Evolutionary conservation across 768 basidiomycete genomes (phyloP), one percentile per base, ranked within the genome.

Genomic region (Suillus bovinus): DNA sequence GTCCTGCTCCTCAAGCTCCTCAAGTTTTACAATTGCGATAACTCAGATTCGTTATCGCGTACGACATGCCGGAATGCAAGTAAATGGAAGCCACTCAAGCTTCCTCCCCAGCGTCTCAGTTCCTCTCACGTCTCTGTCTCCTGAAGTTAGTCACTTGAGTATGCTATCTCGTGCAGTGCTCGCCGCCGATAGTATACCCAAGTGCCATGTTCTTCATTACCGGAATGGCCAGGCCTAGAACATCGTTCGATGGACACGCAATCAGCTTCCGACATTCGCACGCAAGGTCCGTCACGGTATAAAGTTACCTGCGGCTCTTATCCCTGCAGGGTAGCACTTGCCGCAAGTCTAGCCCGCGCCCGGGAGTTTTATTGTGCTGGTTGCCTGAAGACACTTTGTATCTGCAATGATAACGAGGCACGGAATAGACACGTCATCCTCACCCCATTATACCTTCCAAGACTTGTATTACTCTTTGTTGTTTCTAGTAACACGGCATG

Each of bases 401-500:
- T 50, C 29, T n/a, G 33, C 20, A 49, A 29, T 17, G 22, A 22
- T 47, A 7, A 17, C 49, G 4, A 17, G 27, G 27, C 16, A 49
- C 47, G 6, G 27, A 50, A 20, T 17, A 10, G 27, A 50, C 29
- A 29, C 9, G 20, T 42, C 33, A 4, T 13, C 20, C 10, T 65
- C 38, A 58, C 33, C 64, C 78, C 63, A 81, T 64, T 64, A 86
- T 71, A 59, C 83, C 86, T 71, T 84, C 86, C 54, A 92, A 71
- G 49, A 93, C 86, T 60, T 87, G 84, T 52, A 89, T 77, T n/a
- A 94, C 79, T 64, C 81, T 80, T 64, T 85, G 86, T 71, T 94
- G 91, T 60, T 81, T 83, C 90, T 92, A 61, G 47, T 56, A 52
- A 59, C 27, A 59, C 49, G 38, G 33, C n/a, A 27, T n/a, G 24